phyloP scores from a whole-genome alignment of 2,329 filamentous ascomycete species.

The Cladosporium velox region DNA sequence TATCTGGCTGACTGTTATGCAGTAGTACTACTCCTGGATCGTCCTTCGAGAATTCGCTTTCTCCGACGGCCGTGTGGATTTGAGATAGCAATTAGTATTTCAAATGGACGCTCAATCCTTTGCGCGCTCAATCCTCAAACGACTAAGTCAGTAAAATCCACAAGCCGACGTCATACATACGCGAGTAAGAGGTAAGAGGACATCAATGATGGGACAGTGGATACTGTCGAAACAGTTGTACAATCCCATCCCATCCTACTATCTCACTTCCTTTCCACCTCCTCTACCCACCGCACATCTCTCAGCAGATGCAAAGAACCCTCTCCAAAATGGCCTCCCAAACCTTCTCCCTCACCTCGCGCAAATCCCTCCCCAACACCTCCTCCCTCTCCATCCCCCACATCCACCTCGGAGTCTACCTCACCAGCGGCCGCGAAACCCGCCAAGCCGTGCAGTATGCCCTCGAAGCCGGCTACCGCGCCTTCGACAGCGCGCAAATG shows the following conservation, averaged over 20 bases:
- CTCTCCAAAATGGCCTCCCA: conserved; percentile 25
- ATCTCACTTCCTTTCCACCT: neutral
- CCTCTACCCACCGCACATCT: neutral
- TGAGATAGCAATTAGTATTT: neutral
- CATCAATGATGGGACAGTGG: no score
- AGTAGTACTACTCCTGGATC: neutral
- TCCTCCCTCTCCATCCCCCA: conserved; percentile 69
- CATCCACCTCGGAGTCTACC: conserved; percentile 74
- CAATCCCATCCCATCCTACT: neutral
- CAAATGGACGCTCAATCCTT: neutral
- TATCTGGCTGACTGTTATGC: neutral
- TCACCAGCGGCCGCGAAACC: conserved; percentile 65
- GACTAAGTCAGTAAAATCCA: conserved; percentile 5
- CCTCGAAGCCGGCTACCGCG: conserved; percentile 49
- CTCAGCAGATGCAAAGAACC: neutral
- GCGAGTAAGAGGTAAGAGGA: neutral
- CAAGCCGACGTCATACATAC: conserved; percentile 11
- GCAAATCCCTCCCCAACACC: conserved; percentile 61
- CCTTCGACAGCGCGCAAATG: conserved; percentile 64
- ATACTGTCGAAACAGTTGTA: no score
- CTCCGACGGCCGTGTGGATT: neutral
- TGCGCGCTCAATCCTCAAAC: neutral
- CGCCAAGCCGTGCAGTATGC: conserved; percentile 52
- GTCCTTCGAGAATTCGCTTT: neutral
- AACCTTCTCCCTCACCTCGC: conserved; percentile 44